Base-by-base conservation (phyloP, 2,329 filamentous ascomycete genomes). In the Ophiostoma quercus region DNA sequence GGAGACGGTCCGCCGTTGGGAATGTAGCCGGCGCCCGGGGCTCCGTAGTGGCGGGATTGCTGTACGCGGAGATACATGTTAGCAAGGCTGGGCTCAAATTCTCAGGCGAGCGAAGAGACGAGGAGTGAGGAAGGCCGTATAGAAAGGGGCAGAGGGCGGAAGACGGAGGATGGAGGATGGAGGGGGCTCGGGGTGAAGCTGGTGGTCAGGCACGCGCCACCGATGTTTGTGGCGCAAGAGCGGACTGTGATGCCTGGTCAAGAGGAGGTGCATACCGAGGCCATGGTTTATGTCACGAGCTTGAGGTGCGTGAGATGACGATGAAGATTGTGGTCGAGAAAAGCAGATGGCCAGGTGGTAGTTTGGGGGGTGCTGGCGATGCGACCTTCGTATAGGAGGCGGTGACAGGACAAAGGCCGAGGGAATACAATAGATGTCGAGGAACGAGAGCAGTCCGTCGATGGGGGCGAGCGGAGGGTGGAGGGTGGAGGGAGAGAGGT, bases 1-100 rank as follows among this genome's bases (percentile, higher is more conserved):
- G 82, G 78, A 62, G 79, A 77, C 69, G 82, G 80, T 72, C 76
- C 77, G 68, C 78, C 88, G 80, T 90, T 90, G 75, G 87, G 84
- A 77, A 89, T 80, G 79, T 88, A 89, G 79, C 83, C 84, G 37
- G 72, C 19, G 16, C 67, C 66, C n/a, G 71, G 11, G 16, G 68
- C 69, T 11, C 71, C 68, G 51, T 79, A 75, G 71, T 79, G 79
- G 70, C 80, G 79, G 68, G 79, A 75, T 78, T 77, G 76, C 75
- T 77, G 39, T 22, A 32, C 37, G 2, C 0, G 37, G 14, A 14
- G 14, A 22, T 2, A 54, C 8, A 39, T 34, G n/a, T 65, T 65
- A 65, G 62, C 62, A 65, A 39, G 4, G 7, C 62, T 25, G 62
- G 19, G 11, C 34, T 39, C 14, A 19, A 16, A 34, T 34, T 1